These are phyloP conservation scores for Anisodus tanguticus DNA, from an alignment of 257 asterid genomes.

Conservation along the genomic window DNA sequence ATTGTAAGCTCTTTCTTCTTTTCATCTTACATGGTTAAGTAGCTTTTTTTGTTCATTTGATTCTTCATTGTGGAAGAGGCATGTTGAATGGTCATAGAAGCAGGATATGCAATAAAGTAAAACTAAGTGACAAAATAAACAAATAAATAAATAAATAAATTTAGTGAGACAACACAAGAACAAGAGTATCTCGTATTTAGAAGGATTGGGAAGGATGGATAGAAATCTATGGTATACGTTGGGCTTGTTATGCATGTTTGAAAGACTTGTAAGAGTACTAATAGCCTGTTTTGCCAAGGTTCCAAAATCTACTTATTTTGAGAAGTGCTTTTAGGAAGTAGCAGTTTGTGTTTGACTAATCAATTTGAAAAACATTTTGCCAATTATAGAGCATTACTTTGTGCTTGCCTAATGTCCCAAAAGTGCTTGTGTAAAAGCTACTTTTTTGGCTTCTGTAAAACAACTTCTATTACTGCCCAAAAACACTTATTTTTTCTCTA, in stretches of 20 bases:
- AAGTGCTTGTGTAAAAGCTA: too few relatives aligned
- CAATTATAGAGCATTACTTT: too few relatives aligned
- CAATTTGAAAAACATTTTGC: too few relatives aligned
- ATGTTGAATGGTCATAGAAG: not conserved
- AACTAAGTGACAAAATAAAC: not conserved
- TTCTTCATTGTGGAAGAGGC: not conserved
- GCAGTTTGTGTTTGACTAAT: too few relatives aligned
- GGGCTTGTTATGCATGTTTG: not conserved
- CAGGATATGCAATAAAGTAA: not conserved
- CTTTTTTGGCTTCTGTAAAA: too few relatives aligned
- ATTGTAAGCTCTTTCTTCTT: conserved; percentile 59
- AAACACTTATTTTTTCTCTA: too few relatives aligned
- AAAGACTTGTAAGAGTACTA: not conserved
- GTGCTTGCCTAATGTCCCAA: too few relatives aligned
- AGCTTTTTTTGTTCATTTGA: not conserved
- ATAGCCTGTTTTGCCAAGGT: too few relatives aligned
- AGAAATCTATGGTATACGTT: not conserved
- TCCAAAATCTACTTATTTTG: too few relatives aligned
- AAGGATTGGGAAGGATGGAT: not conserved
- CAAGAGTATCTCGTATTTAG: not conserved
- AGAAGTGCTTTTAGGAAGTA: too few relatives aligned
- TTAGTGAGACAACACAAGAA: not conserved
- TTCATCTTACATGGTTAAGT: not conserved
- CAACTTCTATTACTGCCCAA: too few relatives aligned
- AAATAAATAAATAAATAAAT: not conserved